A percentile compares a stretch with the other conserved stretches of the same genome.
These are phyloP conservation scores for Kluyveromyces wickerhamii DNA, from an alignment of 805 yeast genomes.

Conservation along the genomic window DNA sequence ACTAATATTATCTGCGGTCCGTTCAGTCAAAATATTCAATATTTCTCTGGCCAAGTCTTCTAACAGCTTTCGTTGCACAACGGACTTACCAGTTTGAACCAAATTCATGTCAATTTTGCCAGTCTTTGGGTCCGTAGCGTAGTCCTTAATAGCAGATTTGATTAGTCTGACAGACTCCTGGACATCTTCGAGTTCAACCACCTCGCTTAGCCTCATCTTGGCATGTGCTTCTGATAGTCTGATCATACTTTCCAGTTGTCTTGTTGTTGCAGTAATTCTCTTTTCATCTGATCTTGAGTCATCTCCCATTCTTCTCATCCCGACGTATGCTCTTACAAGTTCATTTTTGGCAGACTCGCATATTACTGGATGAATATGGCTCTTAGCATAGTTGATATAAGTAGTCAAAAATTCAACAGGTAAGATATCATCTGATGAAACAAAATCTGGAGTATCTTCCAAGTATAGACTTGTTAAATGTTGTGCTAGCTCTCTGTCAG, in stretches of 20 bases:
- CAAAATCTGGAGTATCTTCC: constrained; percentile 77
- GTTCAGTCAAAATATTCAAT: constrained; percentile 43
- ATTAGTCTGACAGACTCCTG: constrained; percentile 89
- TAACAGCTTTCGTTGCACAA: constrained; percentile 71
- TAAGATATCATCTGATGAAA: constrained; percentile 55
- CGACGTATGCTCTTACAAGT: constrained; percentile 81
- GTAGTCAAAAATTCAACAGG: constrained; percentile 83
- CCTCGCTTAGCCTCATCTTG: constrained; percentile 73
- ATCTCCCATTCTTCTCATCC: constrained; percentile 90
- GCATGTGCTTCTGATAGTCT: constrained; percentile 96
- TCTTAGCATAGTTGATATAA: constrained; percentile 93
- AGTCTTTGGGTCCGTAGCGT: constrained; percentile 95
- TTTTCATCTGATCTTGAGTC: constrained; percentile 79
- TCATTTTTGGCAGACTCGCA: constrained; percentile 76
- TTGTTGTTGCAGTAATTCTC: constrained; percentile 94
- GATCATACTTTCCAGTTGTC: constrained; percentile 94
- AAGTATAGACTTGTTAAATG: constrained; percentile 89
- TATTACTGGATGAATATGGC: constrained; percentile 69
- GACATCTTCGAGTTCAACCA: constrained; percentile 75
- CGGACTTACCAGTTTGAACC: constrained; percentile 91
- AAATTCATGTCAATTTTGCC: constrained; percentile 97
- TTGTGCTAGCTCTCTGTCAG: constrained; percentile 79
- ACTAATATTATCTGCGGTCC: constrained; percentile 40
- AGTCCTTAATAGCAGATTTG: constrained; percentile 90
- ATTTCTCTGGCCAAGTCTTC: constrained; percentile 65